Evolutionary conservation across 2,329 filamentous ascomycete genomes (phyloP), one percentile per base, ranked within the genome.

Genomic region (Calonectria crousiana): DNA sequence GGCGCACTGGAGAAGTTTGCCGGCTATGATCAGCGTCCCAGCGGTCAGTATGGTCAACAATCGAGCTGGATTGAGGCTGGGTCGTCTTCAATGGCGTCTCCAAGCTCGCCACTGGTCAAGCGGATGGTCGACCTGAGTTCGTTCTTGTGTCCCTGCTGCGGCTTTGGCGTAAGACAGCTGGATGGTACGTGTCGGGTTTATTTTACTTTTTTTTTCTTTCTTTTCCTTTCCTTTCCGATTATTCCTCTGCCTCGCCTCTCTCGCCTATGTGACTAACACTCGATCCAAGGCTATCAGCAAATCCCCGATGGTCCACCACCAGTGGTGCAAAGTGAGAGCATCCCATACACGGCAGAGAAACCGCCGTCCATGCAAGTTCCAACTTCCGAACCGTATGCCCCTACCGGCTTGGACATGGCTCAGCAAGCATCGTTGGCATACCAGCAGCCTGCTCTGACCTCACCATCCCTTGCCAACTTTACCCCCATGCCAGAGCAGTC

Each of bases 251-350:
- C 18, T 10, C 60, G 49, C 13, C n/a, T n/a, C n/a, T 41, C 14
- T 32, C 51, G 44, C 67, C 47, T 47, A 32, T 34, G 56, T 75
- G 36, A 47, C 76, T 81, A 44, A 81, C 74, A 28, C 18, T n/a
- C 23, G 41, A 32, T 23, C 49, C 44, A 80, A 86, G 85, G 82
- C 20, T 86, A 86, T 69, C 81, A 84, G 69, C 76, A 81, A 28
- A 73, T 86, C 30, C 78, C 80, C 6, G 76, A 76, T 47, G 69
- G 80, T 32, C 75, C 77, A 16, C 60, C 78, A 6, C 58, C 78
- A 6, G 76, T 76, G n/a, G 78, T 80, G 36, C 82, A 84, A 73
- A 82, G 78, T 10, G 72, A 81, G 14, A 81, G 78, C 41, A 78
- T 79, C 28, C 81, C 84, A 11, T 87, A 86, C 60, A 71, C 80